A percentile compares a stretch with the other conserved stretches of the same genome.
Evolutionary conservation across 2,329 filamentous ascomycete species (phyloP).

Genomic region (Lasiodiplodia theobromae): DNA sequence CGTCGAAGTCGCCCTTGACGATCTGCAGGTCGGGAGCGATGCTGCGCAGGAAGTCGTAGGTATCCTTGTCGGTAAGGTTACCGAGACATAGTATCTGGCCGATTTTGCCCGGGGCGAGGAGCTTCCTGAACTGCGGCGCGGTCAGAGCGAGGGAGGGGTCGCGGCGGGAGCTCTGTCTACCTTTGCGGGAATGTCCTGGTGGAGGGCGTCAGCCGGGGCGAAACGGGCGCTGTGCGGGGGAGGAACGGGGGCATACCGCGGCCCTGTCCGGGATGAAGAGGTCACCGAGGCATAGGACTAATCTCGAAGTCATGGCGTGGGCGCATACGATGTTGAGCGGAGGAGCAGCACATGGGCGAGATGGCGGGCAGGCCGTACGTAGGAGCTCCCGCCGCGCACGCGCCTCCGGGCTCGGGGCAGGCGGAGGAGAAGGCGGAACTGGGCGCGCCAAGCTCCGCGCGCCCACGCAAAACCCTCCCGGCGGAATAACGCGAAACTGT

Average conservation of each 20-base stretch:
- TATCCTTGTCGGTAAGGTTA: conserved; percentile 65
- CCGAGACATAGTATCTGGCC: conserved; percentile 65
- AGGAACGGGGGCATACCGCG: conserved; percentile 41
- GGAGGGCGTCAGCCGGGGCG: conserved; percentile 40
- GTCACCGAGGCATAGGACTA: conserved; percentile 51
- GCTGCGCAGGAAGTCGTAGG: conserved; percentile 63
- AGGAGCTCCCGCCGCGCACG: conserved; percentile 18
- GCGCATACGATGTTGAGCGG: conserved; percentile 10
- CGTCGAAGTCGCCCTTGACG: conserved; percentile 74
- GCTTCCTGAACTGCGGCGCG: conserved; percentile 57
- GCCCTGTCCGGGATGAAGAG: conserved; percentile 53
- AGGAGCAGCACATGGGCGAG: neutral
- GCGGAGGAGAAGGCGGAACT: conserved; percentile 4
- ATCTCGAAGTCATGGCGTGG: conserved; percentile 49
- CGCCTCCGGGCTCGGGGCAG: conserved; percentile 9
- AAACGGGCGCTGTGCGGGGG: conserved; percentile 39
- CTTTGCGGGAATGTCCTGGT: conserved; percentile 52
- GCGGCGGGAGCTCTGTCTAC: conserved; percentile 36
- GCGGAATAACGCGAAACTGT: neutral
- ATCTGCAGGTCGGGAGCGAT: conserved; percentile 70
- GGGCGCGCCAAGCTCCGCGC: conserved; percentile 10
- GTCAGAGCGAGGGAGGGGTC: conserved; percentile 29
- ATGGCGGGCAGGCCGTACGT: neutral
- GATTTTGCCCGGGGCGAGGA: conserved; percentile 65
- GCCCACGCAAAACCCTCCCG: neutral